Evolutionary conservation across 108 stramenopile species (phyloP).

Genomic region (Cyclotella atomus): DNA sequence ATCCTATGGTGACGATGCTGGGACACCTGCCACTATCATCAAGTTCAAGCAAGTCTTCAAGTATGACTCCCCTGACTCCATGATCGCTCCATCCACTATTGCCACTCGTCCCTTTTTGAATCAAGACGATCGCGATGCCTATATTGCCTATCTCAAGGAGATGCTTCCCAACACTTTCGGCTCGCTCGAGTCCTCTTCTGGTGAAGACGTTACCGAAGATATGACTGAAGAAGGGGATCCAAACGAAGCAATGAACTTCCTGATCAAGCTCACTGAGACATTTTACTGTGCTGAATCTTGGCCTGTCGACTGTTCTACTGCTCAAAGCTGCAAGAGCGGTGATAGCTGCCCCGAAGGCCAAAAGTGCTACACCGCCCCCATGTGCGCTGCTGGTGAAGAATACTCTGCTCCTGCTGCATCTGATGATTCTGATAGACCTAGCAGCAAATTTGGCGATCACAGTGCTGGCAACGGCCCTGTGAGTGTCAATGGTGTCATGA

Average conservation of each 20-base stretch:
- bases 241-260: constrained; percentile 5
- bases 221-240: not conserved
- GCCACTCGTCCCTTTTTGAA: constrained; percentile 2
- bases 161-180: constrained; percentile 9
- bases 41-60: constrained; percentile 12
- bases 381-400: not conserved
- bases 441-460: not conserved
- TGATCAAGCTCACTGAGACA: constrained; percentile 1
- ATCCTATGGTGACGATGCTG: not conserved
- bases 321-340: constrained; percentile 3
- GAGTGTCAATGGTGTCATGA: constrained; percentile 23
- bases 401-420: not conserved
- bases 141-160: constrained; percentile 14
- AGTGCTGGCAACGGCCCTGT: constrained; percentile 13
- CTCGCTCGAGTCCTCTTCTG: not conserved
- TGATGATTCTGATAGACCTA: not conserved
- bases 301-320: constrained; percentile 14
- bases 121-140: not conserved
- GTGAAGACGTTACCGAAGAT: not conserved
- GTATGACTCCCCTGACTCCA: not conserved
- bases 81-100: not conserved
- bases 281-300: constrained; percentile 12
- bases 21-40: not conserved
- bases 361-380: constrained; percentile 1
- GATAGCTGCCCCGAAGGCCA: constrained; percentile 13